Evolutionary conservation across 306 rosid genomes (phyloP), one percentile per base, ranked within the genome.

Genomic region (Rosa chinensis): DNA sequence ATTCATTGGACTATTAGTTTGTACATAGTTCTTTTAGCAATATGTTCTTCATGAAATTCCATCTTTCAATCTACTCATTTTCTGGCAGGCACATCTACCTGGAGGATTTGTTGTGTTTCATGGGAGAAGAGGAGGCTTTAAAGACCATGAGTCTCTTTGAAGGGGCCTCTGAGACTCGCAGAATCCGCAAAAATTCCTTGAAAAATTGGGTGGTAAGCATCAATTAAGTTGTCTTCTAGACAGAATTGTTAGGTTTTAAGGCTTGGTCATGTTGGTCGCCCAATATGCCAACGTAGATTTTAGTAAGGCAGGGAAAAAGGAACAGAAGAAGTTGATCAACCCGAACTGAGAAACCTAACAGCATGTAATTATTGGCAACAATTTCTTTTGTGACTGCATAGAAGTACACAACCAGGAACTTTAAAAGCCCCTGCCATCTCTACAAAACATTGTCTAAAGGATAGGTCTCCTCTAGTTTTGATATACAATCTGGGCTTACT

Each of bases 121-220:
- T 93, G 97, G 85, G 64, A 86, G 95, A 93, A 81, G 98, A 93
- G 20, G 97, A 93, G 85, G 93, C 88, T 74, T 7, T 70, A 17
- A 91, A 90, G 82, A 81, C 95, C 71, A 42, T 91, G 78, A 82
- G 75, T 78, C 98, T 91, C 77, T 90, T 93, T 82, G 98, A 91
- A 84, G 98, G 95, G 74, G 95, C 95, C 0, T 8, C 87, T n/a
- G 93, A 89, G 68, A 32, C 73, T 17, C 80, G 72, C 77, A 90
- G 17, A 87, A 90, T 93, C 62, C 80, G 97, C 85, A 93, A 91
- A 87, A 78, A 92, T 11, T 79, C 93, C 64, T 80, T 93, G 91
- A 91, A 89, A 84, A 90, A 91, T 77, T 93, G 97, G 98, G 95
- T 93, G 97, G 98, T 93, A 83, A 90, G 95, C 61, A 70, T 48